Evolutionary conservation across 192 early-diverging fungal species (phyloP), one percentile per base, ranked within the genome.

Genomic region (Umbelopsis vinacea): DNA sequence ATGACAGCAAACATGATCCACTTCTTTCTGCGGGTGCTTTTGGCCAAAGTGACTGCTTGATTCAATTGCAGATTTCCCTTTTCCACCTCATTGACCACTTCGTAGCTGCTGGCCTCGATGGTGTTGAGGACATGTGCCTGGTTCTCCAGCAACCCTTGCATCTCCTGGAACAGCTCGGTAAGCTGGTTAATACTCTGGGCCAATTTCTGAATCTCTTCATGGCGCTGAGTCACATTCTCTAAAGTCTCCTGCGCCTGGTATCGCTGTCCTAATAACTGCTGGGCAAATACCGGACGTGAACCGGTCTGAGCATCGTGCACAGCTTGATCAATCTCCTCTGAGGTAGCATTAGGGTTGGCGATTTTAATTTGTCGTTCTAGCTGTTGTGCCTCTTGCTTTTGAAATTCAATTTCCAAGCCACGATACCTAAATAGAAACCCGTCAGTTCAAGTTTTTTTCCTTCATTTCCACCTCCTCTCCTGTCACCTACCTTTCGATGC

Each of bases 61-160:
- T 76, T 66, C 8, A 95, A 74, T n/a, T 87, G 82, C 19, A 84
- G 24, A 17, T 84, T 85, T 22, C 92, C 92, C 26, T 75, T 68
- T 52, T 93, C 89, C 11, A 89, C 77, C 21, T 94, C 76, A 21
- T 86, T 77, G 5, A 86, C 84, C 4, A 88, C 84, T 52, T 90
- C 83, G 2, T 76, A 63, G 17, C 74, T 68, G 14, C 46, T 72
- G 1, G 45, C 71, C 46, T 80, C 79, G 45, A 80, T 74, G 1
- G 52, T 66, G n/a, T 71, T 57, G n/a, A 80, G 46, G 0, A 80
- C 75, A 23, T 76, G 40, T 0, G 68, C 57, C 22, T 80, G 79
- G 29, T 70, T 69, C 29, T 89, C 87, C 24, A 91, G 71, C 47
- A 91, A 26, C 22, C 48, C 68, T 66, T 90, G 85, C 89, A 91